Evolutionary conservation across 345 rosid genomes (phyloP).

Genomic region (Moringa oleifera): DNA sequence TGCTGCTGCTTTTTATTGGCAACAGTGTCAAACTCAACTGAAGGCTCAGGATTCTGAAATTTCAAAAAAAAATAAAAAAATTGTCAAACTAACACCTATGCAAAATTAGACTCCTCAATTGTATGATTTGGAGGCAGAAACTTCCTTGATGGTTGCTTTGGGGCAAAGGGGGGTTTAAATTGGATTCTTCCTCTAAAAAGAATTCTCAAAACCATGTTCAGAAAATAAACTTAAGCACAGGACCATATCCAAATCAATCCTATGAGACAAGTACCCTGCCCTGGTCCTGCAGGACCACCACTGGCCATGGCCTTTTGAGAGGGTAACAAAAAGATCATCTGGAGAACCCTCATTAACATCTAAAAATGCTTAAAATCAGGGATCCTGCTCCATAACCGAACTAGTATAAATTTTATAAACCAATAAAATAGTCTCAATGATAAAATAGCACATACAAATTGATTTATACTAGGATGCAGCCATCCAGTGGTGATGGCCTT

Average conservation of each 20-base stretch:
- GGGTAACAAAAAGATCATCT: too few species aligned
- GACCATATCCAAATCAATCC: background rate
- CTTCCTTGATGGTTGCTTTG: too few species aligned
- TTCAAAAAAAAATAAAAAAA: too few species aligned
- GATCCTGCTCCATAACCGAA: background rate
- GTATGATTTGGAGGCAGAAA: too few species aligned
- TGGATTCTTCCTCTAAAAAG: too few species aligned
- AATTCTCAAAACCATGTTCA: background rate
- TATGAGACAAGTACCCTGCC: too few species aligned
- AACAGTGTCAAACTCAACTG: slow-evolving; percentile 84
- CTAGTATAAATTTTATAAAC: background rate
- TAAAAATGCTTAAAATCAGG: background rate
- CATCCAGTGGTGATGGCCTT: slow-evolving; percentile 95
- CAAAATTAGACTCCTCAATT: too few species aligned
- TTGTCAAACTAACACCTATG: too few species aligned
- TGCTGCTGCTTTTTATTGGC: slow-evolving; percentile 83
- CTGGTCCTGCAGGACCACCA: too few species aligned
- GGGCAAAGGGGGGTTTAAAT: too few species aligned
- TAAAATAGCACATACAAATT: slow-evolving; percentile 58
- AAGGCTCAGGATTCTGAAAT: slow-evolving; percentile 82
- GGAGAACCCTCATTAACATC: too few species aligned
- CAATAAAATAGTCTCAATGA: background rate
- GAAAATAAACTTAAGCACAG: background rate
- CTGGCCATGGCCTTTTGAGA: too few species aligned
- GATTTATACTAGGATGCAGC: slow-evolving; percentile 92